Evolutionary conservation across 1,139 yeast species (phyloP), one percentile per base, ranked within the genome.

Genomic region (Pichia sp.): DNA sequence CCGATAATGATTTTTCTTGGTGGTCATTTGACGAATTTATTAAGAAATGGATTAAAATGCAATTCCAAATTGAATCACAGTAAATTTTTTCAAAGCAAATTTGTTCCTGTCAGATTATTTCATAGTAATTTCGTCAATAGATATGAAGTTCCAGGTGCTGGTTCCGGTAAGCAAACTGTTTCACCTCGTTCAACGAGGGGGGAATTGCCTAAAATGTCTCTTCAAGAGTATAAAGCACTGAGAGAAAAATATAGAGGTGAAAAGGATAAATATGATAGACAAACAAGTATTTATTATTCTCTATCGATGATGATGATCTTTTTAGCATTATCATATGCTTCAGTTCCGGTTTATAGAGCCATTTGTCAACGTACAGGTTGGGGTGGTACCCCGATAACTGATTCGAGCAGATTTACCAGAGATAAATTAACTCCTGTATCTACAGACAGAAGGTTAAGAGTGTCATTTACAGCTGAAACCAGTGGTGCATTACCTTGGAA

Each of bases 331-430:
- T 75, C 95, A 0, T 92, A 88, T 64, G 85, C 92, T 9, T 87
- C 97, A 1, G 98, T 94, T 9, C 97, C 98, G 3, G 67, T 94
- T 27, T 94, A 94, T 62, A 70, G 97, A 54, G 90, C 92, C 27
- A 73, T 94, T 39, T 94, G 99, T 69, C 87, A 90, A 57, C 77
- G 95, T 65, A 90, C 97, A 1, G 98, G 98, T 1, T 92, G 85
- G 76, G 96, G 92, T 43, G 99, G 99, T 41, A 79, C 82, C 9
- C 97, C 98, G 16, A 84, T 90, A 55, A 88, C 97, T 0, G 98
- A 92, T 60, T 66, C 73, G 38, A 64, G 81, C 16, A 79, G 75
- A 55, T 86, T 92, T 64, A 85, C 97, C 0, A 80, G 90, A 8
- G 98, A 92, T 58, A 84, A 84, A 58, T 69, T 94, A 62, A 69